Conservation (phyloP, 306 rosid genomes). For the Quercus wislizeni region DNA sequence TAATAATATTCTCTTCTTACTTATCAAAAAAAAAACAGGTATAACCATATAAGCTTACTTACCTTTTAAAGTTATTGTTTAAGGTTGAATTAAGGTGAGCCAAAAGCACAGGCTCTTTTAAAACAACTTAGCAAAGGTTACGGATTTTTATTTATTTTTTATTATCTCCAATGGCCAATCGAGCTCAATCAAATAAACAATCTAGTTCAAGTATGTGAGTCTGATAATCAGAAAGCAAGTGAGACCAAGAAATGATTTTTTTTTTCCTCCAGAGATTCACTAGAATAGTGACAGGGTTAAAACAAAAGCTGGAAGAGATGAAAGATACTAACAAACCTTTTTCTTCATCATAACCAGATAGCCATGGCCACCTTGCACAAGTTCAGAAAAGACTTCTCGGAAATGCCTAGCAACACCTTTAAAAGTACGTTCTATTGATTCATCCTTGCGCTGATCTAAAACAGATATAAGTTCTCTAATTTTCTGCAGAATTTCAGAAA, state of each 20-base stretch:
- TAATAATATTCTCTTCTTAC: too few relatives aligned
- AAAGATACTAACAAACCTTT: slow-evolving; percentile 53
- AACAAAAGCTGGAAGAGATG: slow-evolving; percentile 11
- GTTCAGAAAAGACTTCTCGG: slow-evolving; percentile 94
- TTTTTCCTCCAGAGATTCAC: neutral
- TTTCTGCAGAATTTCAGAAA: slow-evolving; percentile 58
- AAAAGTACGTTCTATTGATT: slow-evolving; percentile 93
- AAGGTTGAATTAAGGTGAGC: neutral
- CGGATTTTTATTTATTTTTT: neutral
- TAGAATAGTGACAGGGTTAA: slow-evolving; percentile 23
- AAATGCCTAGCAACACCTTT: slow-evolving; percentile 99
- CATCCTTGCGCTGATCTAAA: slow-evolving; percentile 94
- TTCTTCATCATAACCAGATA: slow-evolving; percentile 93
- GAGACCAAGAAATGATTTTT: neutral
- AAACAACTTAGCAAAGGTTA: neutral
- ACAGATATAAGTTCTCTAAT: slow-evolving; percentile 83
- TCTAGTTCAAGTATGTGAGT: neutral
- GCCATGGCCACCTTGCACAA: slow-evolving; percentile 92
- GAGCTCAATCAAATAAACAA: neutral
- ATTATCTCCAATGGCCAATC: neutral
- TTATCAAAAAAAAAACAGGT: too few relatives aligned
- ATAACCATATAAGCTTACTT: neutral
- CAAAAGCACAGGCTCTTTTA: neutral
- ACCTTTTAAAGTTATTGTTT: neutral
- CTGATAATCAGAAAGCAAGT: neutral